phyloP scores from a whole-genome alignment of 495 filamentous ascomycete genomes.

The Jackrogersella minutella region DNA sequence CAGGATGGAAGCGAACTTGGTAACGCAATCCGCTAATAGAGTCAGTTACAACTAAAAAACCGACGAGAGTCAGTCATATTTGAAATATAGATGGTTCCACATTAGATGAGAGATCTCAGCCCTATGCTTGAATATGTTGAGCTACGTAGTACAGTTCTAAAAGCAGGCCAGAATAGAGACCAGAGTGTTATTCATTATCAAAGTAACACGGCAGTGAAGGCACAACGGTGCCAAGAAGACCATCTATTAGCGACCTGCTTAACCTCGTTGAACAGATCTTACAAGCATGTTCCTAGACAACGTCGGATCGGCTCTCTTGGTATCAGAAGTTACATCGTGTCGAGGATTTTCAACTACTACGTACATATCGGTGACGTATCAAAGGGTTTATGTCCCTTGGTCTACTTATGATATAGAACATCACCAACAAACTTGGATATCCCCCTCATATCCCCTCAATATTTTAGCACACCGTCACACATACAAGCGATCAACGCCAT shows the following conservation, averaged over 20 bases:
- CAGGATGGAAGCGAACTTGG: constrained; percentile 2
- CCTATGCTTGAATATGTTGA: constrained; percentile 1
- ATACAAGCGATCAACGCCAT: neutral
- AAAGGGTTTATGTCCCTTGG: too few species aligned
- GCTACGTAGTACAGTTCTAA: neutral
- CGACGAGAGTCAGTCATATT: neutral
- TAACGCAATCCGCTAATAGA: neutral
- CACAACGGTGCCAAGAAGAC: neutral
- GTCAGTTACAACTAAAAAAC: neutral
- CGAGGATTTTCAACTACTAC: too few species aligned
- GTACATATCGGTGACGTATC: too few species aligned
- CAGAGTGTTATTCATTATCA: neutral
- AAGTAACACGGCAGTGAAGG: neutral
- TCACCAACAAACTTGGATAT: neutral
- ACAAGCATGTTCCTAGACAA: neutral
- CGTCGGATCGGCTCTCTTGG: neutral
- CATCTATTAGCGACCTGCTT: neutral
- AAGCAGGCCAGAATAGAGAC: neutral
- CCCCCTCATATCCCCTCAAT: too few species aligned
- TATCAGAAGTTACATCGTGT: neutral
- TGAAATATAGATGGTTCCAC: neutral
- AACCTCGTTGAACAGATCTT: neutral
- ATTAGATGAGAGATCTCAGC: neutral
- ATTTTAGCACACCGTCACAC: neutral
- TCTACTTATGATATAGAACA: too few species aligned